Percentiles rank a stretch among this genome's conserved stretches.
Evolutionary conservation across 176 grass and related monocot species (phyloP).

Genomic region (Ensete ventricosum): DNA sequence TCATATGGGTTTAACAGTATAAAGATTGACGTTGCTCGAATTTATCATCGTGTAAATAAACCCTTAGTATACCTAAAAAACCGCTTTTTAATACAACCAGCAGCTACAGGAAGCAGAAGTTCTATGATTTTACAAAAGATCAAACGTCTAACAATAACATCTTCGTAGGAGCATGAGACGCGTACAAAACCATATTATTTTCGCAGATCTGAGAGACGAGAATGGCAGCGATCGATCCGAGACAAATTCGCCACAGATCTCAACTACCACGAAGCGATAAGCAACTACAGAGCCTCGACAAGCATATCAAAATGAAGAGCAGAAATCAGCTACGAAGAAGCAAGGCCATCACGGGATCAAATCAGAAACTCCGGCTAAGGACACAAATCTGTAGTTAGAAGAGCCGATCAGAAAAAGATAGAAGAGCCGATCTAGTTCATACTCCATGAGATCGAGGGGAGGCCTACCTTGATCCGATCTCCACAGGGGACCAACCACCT

Average conservation of each 20-base stretch:
- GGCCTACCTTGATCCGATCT: not conserved
- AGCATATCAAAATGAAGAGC: too few species aligned
- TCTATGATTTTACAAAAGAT: not conserved
- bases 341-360: not conserved
- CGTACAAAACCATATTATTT: not conserved
- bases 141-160: not conserved
- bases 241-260: not conserved
- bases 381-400: not conserved
- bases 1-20: not conserved
- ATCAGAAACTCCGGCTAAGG: not conserved
- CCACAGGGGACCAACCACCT: not conserved
- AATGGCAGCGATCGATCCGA: not conserved
- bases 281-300: too few species aligned
- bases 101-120: not conserved
- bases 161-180: not conserved
- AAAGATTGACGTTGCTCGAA: not conserved
- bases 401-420: not conserved
- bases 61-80: not conserved
- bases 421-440: not conserved
- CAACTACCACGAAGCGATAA: too few species aligned
- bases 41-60: not conserved
- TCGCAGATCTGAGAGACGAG: not conserved
- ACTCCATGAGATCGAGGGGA: not conserved
- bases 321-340: too few species aligned
- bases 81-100: not conserved